Evolutionary conservation across 108 stramenopile species (phyloP), one percentile per base, ranked within the genome.

Genomic region (Fistulifera pelliculosa): DNA sequence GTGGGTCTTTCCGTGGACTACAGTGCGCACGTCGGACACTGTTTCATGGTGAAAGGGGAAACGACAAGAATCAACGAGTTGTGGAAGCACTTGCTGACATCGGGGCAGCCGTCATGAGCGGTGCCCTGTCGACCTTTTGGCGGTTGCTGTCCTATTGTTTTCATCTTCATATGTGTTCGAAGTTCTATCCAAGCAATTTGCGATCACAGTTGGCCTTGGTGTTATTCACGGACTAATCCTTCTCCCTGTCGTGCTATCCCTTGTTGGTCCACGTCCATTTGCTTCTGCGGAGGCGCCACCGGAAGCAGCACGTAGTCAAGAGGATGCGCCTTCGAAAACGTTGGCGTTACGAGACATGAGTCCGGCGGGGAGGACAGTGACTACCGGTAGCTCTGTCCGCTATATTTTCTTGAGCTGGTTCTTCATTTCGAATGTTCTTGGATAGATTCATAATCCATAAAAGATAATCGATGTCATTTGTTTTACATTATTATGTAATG

Each of bases 1-100:
- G 90, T 93, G 38, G 90, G 90, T 12, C 61, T 93, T 24, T 79
- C 85, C 12, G 81, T 93, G 6, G 90, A 93, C 59, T 93, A 93
- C 69, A 70, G 73, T 25, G 90, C 90, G 3, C 90, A 93, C 52
- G 75, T 93, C 17, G 86, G 76, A 19, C 85, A 87, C 61, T 71
- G 74, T 44, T 84, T 81, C 71, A 76, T 80, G 78, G 26, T 27
- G 6, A 35, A 87, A 65, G 64, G 74, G 90, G 86, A n/a, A 54
- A 68, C 60, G 64, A 67, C 58, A 81, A 67, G 47, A 53, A 78
- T 47, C 27, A 43, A 26, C 76, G 85, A 35, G 70, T 54, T 0
- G 63, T 64, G 5, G 77, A 76, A 35, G 56, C 81, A 10, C 49
- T 87, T 47, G 75, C 84, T 0, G 84, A 85, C 53, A 88, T 88